Evolutionary conservation across 2,329 filamentous ascomycete species (phyloP), one percentile per base, ranked within the genome.

Genomic region (Whalleya microplaca): DNA sequence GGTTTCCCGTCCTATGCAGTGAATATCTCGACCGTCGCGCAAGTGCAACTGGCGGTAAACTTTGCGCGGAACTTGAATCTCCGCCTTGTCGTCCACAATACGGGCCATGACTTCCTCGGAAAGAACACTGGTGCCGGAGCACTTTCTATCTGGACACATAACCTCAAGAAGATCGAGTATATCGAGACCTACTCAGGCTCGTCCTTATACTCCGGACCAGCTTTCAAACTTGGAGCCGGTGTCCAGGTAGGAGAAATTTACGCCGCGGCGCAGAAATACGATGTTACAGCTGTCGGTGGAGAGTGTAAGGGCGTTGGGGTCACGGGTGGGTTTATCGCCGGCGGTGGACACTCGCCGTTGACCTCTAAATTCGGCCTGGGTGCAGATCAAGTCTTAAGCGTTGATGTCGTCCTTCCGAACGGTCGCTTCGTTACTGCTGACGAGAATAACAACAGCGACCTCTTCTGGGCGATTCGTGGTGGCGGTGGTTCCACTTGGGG

Each of bases 211-310:
- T 67, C 67, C 0, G 81, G 82, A 0, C 71, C 76, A 1, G 83
- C 82, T 0, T 75, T 85, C 61, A 85, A 82, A 66, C 71, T 84
- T 18, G 83, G 81, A 2, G 76, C 81, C 9, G 84, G 83, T 51
- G 77, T 85, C 6, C 73, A 81, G 55, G 80, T 77, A 1, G 72
- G 71, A 37, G 82, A 86, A 58, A 69, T 83, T 1, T 85, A 85
- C 63, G 75, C 76, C 27, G 76, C 75, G 41, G 82, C 80, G 1
- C 65, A 79, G n/a, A 70, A 74, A 23, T 67, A 75, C 23, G 78
- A 78, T 1, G 72, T 80, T 49, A 75, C 72, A 0, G 75, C 84
- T 1, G 77, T 85, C 2, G 80, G 78, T 20, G 84, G 83, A 3
- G 79, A 81, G 18, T 82, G 81, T 56, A 59, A 65, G 49, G 78